A percentile compares a stretch with the other conserved stretches of the same genome.
These are phyloP conservation scores for Mrakia frigida DNA, from an alignment of 768 basidiomycete species.

Conservation along the genomic window DNA sequence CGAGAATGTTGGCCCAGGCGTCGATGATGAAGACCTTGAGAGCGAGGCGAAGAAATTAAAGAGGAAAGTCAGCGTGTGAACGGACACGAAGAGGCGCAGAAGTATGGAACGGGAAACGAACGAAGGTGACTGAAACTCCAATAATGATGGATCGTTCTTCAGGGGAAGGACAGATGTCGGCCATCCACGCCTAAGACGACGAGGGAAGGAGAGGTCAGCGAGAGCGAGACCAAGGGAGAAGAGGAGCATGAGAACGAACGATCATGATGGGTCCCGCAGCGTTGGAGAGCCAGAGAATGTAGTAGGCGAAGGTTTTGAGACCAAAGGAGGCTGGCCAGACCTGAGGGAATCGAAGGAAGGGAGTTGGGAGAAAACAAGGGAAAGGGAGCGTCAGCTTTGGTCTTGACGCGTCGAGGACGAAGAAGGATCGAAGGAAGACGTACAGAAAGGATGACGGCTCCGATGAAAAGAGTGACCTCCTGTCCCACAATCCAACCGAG, in stretches of 20 bases:
- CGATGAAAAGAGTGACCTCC: too few relatives aligned
- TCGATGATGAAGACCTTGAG: constrained; percentile 16
- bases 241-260: not conserved
- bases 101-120: not conserved
- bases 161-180: constrained; percentile 18
- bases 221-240: not conserved
- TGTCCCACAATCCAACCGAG: constrained; percentile 34
- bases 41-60: too few relatives aligned
- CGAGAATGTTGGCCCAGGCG: constrained; percentile 32
- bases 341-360: too few relatives aligned
- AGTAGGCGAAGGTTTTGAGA: constrained; percentile 37
- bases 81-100: too few relatives aligned
- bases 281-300: constrained; percentile 35
- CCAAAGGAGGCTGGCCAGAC: constrained; percentile 35
- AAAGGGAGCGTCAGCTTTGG: too few relatives aligned
- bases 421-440: too few relatives aligned
- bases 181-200: constrained; percentile 31
- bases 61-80: too few relatives aligned
- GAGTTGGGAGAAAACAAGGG: too few relatives aligned
- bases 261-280: constrained; percentile 35
- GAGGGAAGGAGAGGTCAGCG: not conserved
- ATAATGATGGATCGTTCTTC: constrained; percentile 30
- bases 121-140: constrained; percentile 33
- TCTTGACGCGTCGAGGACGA: too few relatives aligned
- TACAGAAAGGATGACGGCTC: too few relatives aligned